Evolutionary conservation across 306 rosid species (phyloP).

Genomic region (Begonia masoniana): DNA sequence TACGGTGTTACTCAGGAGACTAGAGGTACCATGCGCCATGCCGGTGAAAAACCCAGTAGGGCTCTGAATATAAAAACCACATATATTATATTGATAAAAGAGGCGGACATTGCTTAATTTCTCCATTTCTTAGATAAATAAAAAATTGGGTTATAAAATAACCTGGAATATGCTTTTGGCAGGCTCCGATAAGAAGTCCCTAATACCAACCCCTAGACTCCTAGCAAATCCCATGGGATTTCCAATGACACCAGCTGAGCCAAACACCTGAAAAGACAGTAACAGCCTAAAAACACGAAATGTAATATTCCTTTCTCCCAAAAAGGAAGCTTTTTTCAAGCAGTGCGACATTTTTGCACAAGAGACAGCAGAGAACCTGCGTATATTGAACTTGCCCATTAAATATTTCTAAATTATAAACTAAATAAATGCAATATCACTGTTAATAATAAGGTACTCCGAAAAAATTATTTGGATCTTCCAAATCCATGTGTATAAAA

Average conservation of each 20-base stretch:
- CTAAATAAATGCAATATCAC: no score
- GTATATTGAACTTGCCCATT: no score
- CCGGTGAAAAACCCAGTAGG: slow-evolving; percentile 82
- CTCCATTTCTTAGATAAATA: background rate
- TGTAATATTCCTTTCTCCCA: background rate
- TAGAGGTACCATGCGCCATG: slow-evolving; percentile 90
- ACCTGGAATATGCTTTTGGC: slow-evolving; percentile 76
- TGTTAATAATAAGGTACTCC: no score
- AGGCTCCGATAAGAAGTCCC: slow-evolving; percentile 85
- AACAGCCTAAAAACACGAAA: background rate
- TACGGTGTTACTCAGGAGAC: slow-evolving; percentile 86
- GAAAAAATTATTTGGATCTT: no score
- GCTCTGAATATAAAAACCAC: slow-evolving; percentile 42
- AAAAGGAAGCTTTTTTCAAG: background rate
- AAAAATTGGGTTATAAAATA: background rate
- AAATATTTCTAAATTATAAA: no score
- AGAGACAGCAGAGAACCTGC: no score
- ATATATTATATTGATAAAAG: slow-evolving; percentile 3
- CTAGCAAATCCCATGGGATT: slow-evolving; percentile 97
- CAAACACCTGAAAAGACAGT: slow-evolving; percentile 56
- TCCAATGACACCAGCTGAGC: slow-evolving; percentile 98
- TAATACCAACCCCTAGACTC: slow-evolving; percentile 78
- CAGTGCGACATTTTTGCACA: no score
- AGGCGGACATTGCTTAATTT: background rate
- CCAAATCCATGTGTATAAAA: no score